These are phyloP conservation scores for Pleurostoma richardsiae DNA, from an alignment of 2,329 filamentous ascomycete genomes.

Conservation along the genomic window DNA sequence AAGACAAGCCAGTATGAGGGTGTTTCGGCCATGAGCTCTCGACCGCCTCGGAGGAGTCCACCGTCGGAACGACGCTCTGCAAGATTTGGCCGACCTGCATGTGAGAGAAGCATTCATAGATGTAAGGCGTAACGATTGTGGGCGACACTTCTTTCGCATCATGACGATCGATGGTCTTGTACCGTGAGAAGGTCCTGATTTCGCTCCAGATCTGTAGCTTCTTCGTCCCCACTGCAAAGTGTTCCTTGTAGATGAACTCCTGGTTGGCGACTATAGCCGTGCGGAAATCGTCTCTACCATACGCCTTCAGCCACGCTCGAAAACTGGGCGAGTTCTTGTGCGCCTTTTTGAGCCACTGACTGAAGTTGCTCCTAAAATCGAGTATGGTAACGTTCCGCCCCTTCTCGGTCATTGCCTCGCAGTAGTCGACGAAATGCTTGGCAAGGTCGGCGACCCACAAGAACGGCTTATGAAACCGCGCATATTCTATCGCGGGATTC, in stretches of 20 bases:
- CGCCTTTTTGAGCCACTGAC: conserved; percentile 42
- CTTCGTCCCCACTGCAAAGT: conserved; percentile 38
- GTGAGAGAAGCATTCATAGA: conserved; percentile 58
- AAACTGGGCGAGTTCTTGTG: conserved; percentile 41
- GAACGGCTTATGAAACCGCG: conserved; percentile 57
- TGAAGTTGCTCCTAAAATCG: conserved; percentile 55
- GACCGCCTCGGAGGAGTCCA: conserved; percentile 13
- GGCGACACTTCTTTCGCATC: conserved; percentile 10
- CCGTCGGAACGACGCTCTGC: conserved; percentile 23
- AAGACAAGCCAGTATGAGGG: neutral
- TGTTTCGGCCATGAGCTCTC: conserved; percentile 5
- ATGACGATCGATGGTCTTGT: conserved; percentile 11
- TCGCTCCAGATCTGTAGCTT: conserved; percentile 51
- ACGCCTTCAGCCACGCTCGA: conserved; percentile 46
- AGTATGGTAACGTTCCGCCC: conserved; percentile 37
- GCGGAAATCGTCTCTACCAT: conserved; percentile 55
- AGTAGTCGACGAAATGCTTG: conserved; percentile 69
- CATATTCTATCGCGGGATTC: conserved; percentile 54
- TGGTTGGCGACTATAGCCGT: conserved; percentile 53
- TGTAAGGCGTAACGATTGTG: conserved; percentile 68
- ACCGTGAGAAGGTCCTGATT: conserved; percentile 28
- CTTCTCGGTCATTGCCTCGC: conserved; percentile 29
- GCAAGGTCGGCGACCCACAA: conserved; percentile 66
- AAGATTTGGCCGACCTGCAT: conserved; percentile 55
- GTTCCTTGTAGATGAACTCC: conserved; percentile 62